phyloP scores from a whole-genome alignment of 2,329 filamentous ascomycete genomes.

The Cladosporium sp. region DNA sequence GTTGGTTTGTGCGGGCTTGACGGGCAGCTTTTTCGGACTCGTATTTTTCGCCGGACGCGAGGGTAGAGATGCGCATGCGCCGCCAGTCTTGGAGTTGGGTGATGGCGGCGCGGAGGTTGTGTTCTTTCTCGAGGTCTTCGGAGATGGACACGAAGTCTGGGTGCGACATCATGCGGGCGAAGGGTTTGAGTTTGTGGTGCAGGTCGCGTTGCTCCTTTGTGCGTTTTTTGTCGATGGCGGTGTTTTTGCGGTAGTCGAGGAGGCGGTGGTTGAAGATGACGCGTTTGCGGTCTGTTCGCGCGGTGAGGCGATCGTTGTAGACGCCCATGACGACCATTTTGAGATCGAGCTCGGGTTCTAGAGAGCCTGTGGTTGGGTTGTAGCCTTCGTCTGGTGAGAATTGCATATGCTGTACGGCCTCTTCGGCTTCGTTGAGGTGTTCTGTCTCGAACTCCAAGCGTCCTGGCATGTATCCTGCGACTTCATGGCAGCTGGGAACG shows the following conservation, averaged over 20 bases:
- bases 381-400: slow-evolving; percentile 95
- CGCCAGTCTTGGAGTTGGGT: slow-evolving; percentile 91
- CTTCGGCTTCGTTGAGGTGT: slow-evolving; percentile 95
- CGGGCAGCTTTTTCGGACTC: slow-evolving; percentile 80
- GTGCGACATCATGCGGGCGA: slow-evolving; percentile 93
- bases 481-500: slow-evolving; percentile 93
- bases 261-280: slow-evolving; percentile 94
- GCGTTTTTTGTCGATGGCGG: slow-evolving; percentile 83
- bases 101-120: slow-evolving; percentile 87
- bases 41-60: slow-evolving; percentile 85
- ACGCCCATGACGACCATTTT: slow-evolving; percentile 99
- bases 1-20: slow-evolving; percentile 50
- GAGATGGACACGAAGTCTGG: slow-evolving; percentile 83
- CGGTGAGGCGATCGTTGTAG: slow-evolving; percentile 87
- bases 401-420: slow-evolving; percentile 96
- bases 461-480: slow-evolving; percentile 97
- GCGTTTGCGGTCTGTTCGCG: slow-evolving; percentile 89
- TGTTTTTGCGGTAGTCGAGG: slow-evolving; percentile 89
- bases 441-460: slow-evolving; percentile 96
- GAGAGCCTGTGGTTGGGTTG: slow-evolving; percentile 74
- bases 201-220: slow-evolving; percentile 93
- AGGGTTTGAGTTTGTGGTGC: slow-evolving; percentile 89
- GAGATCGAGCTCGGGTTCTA: slow-evolving; percentile 93
- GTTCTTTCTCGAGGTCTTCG: slow-evolving; percentile 81
- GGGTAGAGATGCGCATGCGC: slow-evolving; percentile 72